Evolutionary conservation across 2,329 filamentous ascomycete species (phyloP), one percentile per base, ranked within the genome.

Genomic region (Nigrograna mackinnonii): DNA sequence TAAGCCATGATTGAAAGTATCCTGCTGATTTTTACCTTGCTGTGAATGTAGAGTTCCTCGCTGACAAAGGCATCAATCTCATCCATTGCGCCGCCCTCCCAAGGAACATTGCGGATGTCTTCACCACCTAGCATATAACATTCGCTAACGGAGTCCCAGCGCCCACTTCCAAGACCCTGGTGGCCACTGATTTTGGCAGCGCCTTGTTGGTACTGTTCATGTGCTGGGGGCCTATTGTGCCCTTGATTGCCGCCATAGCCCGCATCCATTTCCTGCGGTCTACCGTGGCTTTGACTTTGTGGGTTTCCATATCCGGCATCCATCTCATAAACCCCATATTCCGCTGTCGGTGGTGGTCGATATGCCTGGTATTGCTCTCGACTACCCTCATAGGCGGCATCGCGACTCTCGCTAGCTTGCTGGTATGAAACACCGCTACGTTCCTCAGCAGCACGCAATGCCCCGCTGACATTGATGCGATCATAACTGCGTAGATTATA

Each of bases 401-500:
- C 85, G 50, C 82, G 80, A 43, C 85, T 79, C 46, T 77, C 78
- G 34, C 85, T 75, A 12, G 86, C 86, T 22, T 80, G 74, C 46
- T 86, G 82, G 58, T 90, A 91, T 4, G 72, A 71, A 3, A 91
- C 82, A 14, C 87, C 86, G 38, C 81, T 81, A 26, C 77, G 71
- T 28, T 79, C 59, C 58, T 90, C 84, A 1, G 78, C 82, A 4
- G 76, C 71, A 14, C 71, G 66, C 80, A 89, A 83, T 5, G 81
- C 76, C 2, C 70, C 70, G 13, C 83, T 84, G 16, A 76, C 80
- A 68, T 92, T 91, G 75, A 95, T 87, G 33, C 89, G 84, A 64
- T 94, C 89, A 63, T 89, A 94, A 67, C 83, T 92, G 43, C 89
- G 79, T 22, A 95, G 77, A 64, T 95, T 94, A 73, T 90, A 94